Evolutionary conservation across 164 flowering plant species (phyloP), one percentile per base, ranked within the genome.

Genomic region (Vitis riparia): DNA sequence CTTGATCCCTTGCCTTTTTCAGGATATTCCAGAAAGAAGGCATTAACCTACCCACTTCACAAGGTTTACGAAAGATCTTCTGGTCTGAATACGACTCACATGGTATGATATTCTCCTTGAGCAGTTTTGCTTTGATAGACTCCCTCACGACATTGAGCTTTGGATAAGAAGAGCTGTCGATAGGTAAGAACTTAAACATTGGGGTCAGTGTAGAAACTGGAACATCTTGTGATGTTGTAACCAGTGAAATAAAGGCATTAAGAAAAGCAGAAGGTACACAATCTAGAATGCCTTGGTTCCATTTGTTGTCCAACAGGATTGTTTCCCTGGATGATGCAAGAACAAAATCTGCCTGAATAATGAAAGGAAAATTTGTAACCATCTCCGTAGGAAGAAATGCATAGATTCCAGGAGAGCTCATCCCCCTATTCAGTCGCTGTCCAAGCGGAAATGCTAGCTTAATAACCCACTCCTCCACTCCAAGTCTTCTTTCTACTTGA

Each of bases 371-470:
- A 37, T 83, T 81, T 5, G 91, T 89, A 16, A 85, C 81, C 89
- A 86, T 86, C 72, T 85, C 94, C 0, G 91, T 87, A 3, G 91
- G 94, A 59, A 87, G 79, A 67, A 79, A 89, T 0, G 91, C 87
- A 72, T 84, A 89, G 23, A 89, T 37, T 2, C 90, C 94, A 32
- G 87, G 83, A 5, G 81, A 77, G 61, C 19, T 58, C 59, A 37
- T 72, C 30, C 89, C 87, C 68, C 82, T 73, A 14, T 60, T 59
- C 12, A 86, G 84, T 49, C 87, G 82, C 49, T 86, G 59, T 44
- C 81, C 84, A 64, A 12, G 16, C 11, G 94, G 93, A 69, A 89
- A 86, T 7, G 93, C 90, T 30, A 89, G 52, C 0, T 85, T 82
- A 68, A 89, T 83, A 52, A 77, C 75, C 83, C 79, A 83, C 48